phyloP scores from a whole-genome alignment of 148 eudicot genomes.

The Amaranthus hypochondriacus region DNA sequence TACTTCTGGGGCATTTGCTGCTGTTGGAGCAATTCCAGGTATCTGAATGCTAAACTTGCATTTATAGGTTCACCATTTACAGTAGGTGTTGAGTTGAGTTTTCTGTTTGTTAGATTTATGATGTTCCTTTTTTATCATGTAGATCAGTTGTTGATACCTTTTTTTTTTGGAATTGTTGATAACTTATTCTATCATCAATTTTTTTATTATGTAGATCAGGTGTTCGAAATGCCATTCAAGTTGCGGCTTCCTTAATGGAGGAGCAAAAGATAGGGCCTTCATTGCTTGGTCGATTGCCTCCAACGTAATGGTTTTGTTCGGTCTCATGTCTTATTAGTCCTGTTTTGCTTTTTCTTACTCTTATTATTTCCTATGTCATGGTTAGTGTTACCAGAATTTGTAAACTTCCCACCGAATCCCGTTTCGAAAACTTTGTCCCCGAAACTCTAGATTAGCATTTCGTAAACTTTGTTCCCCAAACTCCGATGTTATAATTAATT shows the following conservation, averaged over 20 bases:
- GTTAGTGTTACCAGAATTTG: background rate
- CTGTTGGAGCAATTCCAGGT: constrained; percentile 99
- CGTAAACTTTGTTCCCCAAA: too few species aligned
- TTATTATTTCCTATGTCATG: background rate
- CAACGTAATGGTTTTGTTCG: constrained; percentile 49
- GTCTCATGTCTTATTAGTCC: background rate
- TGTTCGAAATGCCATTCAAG: constrained; percentile 71
- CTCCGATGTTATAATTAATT: too few species aligned
- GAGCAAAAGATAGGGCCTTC: constrained; percentile 67
- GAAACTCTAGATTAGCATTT: too few species aligned
- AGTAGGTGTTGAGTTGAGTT: background rate
- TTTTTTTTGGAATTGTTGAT: too few species aligned
- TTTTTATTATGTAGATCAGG: constrained; percentile 50
- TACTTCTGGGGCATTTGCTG: constrained; percentile 75
- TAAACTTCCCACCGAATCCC: background rate
- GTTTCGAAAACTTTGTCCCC: too few species aligned
- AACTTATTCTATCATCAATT: constrained; percentile 14
- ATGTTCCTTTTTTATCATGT: background rate
- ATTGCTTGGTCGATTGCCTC: constrained; percentile 84
- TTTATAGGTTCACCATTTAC: background rate
- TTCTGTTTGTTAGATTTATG: background rate
- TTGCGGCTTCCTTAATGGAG: constrained; percentile 70
- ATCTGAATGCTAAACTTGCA: constrained; percentile 17
- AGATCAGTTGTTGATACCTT: background rate
- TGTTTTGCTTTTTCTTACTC: background rate